Conservation (phyloP, 768 basidiomycete genomes). For the Phlebiopsis flavidoalba region DNA sequence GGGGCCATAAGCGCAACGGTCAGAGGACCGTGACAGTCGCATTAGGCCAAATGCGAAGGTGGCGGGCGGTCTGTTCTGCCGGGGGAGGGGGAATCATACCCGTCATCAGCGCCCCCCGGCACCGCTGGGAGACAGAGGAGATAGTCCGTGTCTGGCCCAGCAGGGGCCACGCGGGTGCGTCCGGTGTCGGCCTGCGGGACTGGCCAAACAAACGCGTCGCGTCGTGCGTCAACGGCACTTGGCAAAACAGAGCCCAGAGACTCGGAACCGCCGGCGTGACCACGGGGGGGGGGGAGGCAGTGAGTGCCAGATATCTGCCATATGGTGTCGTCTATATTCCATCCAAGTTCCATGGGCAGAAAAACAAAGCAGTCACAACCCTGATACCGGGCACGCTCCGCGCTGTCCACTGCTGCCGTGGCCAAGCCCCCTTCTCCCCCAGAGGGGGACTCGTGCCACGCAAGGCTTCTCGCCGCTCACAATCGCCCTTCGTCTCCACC, state of each 20-base stretch:
- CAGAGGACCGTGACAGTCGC: conserved; percentile 17
- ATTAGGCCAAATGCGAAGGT: conserved; percentile 11
- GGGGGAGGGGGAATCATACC: too few species aligned
- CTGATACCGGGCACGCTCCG: conserved; percentile 37
- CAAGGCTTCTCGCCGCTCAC: conserved; percentile 72
- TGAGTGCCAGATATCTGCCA: neutral
- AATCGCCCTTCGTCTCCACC: conserved; percentile 89
- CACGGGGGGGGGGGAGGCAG: too few species aligned
- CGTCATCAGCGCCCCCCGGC: conserved; percentile 15
- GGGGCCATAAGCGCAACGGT: too few species aligned
- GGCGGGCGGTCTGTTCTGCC: too few species aligned
- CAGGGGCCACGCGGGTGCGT: conserved; percentile 6
- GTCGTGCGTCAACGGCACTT: conserved; percentile 24
- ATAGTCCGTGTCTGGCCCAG: neutral
- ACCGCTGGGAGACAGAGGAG: too few species aligned
- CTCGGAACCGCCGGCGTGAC: neutral
- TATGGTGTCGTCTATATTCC: neutral
- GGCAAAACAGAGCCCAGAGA: conserved; percentile 10
- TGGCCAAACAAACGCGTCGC: conserved; percentile 51
- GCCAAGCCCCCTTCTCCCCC: conserved; percentile 38
- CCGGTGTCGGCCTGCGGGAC: conserved; percentile 20
- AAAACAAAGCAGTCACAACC: neutral
- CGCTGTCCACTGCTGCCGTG: conserved; percentile 32
- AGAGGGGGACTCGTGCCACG: conserved; percentile 73
- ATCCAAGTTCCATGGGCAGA: neutral